These are phyloP conservation scores for Phyllosticta citriasiana DNA, from an alignment of 2,329 filamentous ascomycete species.

Conservation along the genomic window DNA sequence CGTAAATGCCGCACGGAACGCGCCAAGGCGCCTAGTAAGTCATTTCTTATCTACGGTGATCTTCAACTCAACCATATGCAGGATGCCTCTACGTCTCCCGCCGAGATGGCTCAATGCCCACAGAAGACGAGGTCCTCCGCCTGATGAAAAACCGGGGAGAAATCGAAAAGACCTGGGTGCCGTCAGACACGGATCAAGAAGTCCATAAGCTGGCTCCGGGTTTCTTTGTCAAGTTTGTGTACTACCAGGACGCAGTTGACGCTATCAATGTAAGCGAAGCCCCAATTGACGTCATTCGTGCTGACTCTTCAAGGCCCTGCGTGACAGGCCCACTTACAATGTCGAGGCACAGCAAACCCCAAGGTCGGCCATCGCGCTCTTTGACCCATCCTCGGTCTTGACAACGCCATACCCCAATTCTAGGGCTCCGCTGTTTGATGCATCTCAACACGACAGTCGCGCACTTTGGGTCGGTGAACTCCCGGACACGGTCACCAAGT, in stretches of 20 bases:
- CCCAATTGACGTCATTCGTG: neutral
- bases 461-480: constrained; percentile 4
- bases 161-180: constrained; percentile 5
- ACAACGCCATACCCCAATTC: neutral
- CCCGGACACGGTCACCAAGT: neutral
- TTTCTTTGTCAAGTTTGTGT: neutral
- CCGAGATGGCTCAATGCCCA: neutral
- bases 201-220: neutral
- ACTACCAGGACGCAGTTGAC: constrained; percentile 3
- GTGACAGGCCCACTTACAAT: neutral
- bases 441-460: neutral
- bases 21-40: constrained; percentile 6
- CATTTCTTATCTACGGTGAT: neutral
- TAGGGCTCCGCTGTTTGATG: neutral
- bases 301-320: neutral
- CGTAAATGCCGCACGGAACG: constrained; percentile 4
- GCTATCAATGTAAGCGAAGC: neutral
- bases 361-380: neutral
- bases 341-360: neutral
- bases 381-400: neutral
- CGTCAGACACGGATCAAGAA: neutral
- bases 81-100: constrained; percentile 7
- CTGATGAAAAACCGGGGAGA: neutral
- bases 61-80: neutral
- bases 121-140: neutral